phyloP scores from a whole-genome alignment of 768 basidiomycete species.

The Lentinula sp. region DNA sequence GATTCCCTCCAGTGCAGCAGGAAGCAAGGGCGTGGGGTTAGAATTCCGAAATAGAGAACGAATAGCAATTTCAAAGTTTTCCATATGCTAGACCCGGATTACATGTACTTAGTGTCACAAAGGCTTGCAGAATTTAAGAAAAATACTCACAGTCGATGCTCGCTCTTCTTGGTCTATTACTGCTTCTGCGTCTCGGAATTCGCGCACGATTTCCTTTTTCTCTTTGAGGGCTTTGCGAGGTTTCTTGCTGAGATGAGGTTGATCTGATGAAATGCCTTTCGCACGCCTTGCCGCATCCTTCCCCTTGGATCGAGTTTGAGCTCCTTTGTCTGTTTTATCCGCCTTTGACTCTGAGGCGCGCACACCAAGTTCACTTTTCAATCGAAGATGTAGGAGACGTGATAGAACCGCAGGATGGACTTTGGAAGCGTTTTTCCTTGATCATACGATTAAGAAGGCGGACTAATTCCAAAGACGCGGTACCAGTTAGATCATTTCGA shows the following conservation, averaged over 20 bases:
- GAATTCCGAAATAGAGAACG: slow-evolving; percentile 91
- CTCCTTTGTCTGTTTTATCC: slow-evolving; percentile 37
- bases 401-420: slow-evolving; percentile 86
- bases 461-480: slow-evolving; percentile 80
- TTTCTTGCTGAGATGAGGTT: slow-evolving; percentile 88
- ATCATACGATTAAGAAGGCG: slow-evolving; percentile 93
- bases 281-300: slow-evolving; percentile 35
- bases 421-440: slow-evolving; percentile 85
- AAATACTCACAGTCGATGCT: slow-evolving; percentile 59
- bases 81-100: slow-evolving; percentile 78
- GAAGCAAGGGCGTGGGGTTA: slow-evolving; percentile 74
- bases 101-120: slow-evolving; percentile 9
- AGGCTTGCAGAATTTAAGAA: neutral
- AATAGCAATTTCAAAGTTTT: slow-evolving; percentile 97
- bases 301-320: slow-evolving; percentile 35
- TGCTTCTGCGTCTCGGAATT: slow-evolving; percentile 91
- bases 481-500: slow-evolving; percentile 73
- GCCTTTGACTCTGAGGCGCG: slow-evolving; percentile 68
- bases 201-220: slow-evolving; percentile 82
- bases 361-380: slow-evolving; percentile 80
- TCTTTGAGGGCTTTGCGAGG: slow-evolving; percentile 81
- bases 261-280: slow-evolving; percentile 54
- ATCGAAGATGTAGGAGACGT: slow-evolving; percentile 77
- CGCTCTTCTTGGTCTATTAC: slow-evolving; percentile 91
- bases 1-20: slow-evolving; percentile 86